phyloP scores from a whole-genome alignment of 345 rosid genomes.

The Reutealis trisperma region DNA sequence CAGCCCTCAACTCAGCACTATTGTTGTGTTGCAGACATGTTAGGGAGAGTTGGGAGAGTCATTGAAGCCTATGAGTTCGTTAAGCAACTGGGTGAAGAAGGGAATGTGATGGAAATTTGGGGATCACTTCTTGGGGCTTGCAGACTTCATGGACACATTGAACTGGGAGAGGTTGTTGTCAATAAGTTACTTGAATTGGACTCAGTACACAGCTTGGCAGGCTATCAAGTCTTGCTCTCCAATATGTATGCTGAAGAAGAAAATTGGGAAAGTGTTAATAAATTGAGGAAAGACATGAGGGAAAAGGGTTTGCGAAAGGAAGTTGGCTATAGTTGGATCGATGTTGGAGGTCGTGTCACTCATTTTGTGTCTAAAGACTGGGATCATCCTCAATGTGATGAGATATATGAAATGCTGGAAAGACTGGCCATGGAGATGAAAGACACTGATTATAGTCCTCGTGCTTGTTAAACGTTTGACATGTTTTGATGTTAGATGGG shows the following conservation, averaged over 20 bases:
- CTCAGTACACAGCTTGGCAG: conserved; percentile 39
- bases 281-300: conserved; percentile 71
- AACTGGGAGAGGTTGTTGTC: conserved; percentile 63
- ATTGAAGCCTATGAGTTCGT: conserved; percentile 80
- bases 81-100: conserved; percentile 63
- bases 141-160: conserved; percentile 60
- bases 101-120: conserved; percentile 71
- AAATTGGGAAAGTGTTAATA: conserved; percentile 66
- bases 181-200: conserved; percentile 55
- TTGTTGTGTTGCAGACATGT: conserved; percentile 84
- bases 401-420: conserved; percentile 57
- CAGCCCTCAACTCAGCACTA: conserved; percentile 68
- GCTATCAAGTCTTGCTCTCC: conserved; percentile 85
- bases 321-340: conserved; percentile 76
- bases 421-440: conserved; percentile 56
- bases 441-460: conserved; percentile 28
- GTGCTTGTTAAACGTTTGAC: background rate
- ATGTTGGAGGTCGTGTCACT: conserved; percentile 54
- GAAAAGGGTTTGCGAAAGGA: conserved; percentile 72
- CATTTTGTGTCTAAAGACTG: conserved; percentile 65
- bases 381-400: conserved; percentile 50
- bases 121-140: conserved; percentile 86
- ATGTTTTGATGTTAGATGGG: background rate
- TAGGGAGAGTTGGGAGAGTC: conserved; percentile 82
- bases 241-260: conserved; percentile 82